A percentile compares a stretch with the other conserved stretches of the same genome.
These are phyloP conservation scores for Ambispora gerdemannii DNA, from an alignment of 192 early-diverging fungal genomes.

Conservation along the genomic window DNA sequence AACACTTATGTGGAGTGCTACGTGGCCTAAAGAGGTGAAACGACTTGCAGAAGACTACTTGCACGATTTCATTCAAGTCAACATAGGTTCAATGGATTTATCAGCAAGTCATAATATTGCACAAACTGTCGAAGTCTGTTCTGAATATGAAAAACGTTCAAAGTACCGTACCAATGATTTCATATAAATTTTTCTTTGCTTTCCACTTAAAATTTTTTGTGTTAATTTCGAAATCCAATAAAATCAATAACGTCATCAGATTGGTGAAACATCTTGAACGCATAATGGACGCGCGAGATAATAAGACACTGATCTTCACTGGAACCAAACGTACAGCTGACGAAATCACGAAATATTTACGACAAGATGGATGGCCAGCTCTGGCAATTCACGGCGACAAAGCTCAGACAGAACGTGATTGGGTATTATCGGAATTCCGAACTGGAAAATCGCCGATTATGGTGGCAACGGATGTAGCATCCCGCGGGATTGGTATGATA, in stretches of 20 bases:
- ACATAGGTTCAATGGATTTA: constrained; percentile 89
- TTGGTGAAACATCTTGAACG: constrained; percentile 78
- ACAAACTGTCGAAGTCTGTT: constrained; percentile 88
- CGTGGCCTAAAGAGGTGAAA: constrained; percentile 98
- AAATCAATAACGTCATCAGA: too few species aligned
- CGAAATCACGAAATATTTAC: constrained; percentile 80
- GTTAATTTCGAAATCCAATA: too few species aligned
- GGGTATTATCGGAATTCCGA: constrained; percentile 93
- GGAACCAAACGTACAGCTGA: constrained; percentile 93
- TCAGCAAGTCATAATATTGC: constrained; percentile 90
- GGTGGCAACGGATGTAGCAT: constrained; percentile 98
- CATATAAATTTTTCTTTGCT: background rate
- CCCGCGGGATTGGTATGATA: constrained; percentile 88
- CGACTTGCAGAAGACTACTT: constrained; percentile 87
- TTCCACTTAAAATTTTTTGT: background rate
- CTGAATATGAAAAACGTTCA: constrained; percentile 80
- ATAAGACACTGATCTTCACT: constrained; percentile 92
- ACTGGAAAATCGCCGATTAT: constrained; percentile 81
- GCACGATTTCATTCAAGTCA: constrained; percentile 93
- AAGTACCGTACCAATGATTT: constrained; percentile 45
- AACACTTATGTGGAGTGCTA: constrained; percentile 99
- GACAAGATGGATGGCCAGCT: constrained; percentile 88
- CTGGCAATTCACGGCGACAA: constrained; percentile 98
- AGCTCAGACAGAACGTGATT: constrained; percentile 93
- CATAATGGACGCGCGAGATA: constrained; percentile 79